Evolutionary conservation across 2,329 filamentous ascomycete genomes (phyloP).

Genomic region (Neonectria magnoliae): DNA sequence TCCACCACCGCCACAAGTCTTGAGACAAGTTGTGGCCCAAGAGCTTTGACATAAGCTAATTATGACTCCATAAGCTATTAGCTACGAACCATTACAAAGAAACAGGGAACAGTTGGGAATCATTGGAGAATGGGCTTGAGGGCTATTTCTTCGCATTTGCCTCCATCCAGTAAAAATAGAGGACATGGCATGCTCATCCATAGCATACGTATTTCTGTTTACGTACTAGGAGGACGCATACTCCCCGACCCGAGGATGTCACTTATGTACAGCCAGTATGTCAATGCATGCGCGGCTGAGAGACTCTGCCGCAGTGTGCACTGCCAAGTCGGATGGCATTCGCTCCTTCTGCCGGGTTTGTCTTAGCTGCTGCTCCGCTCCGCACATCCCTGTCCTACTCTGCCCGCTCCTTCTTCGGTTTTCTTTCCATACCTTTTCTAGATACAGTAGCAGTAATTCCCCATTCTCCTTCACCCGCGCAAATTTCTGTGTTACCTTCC

Average conservation of each 20-base stretch:
- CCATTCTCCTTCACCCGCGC: background rate
- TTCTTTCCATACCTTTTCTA: background rate
- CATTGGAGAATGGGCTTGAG: background rate
- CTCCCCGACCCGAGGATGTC: background rate
- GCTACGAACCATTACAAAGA: background rate
- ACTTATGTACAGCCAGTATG: background rate
- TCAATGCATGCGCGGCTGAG: conserved; percentile 3
- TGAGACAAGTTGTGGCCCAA: background rate
- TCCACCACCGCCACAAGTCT: background rate
- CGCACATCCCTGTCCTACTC: conserved; percentile 6
- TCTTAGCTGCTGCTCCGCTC: conserved; percentile 16
- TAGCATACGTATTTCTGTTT: background rate
- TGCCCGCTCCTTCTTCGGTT: background rate
- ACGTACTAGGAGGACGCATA: background rate
- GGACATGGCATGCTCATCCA: background rate
- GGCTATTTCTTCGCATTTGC: background rate
- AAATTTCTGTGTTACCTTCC: conserved; percentile 2
- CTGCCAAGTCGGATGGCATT: conserved; percentile 4
- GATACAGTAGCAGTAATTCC: background rate
- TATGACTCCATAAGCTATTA: background rate
- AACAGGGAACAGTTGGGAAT: background rate
- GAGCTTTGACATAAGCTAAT: background rate
- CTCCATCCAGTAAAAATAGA: background rate
- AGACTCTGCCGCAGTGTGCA: background rate
- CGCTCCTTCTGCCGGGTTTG: conserved; percentile 1